phyloP scores from a whole-genome alignment of 1,284 basidiomycete genomes.

The Cystobasidiaceae sp. region DNA sequence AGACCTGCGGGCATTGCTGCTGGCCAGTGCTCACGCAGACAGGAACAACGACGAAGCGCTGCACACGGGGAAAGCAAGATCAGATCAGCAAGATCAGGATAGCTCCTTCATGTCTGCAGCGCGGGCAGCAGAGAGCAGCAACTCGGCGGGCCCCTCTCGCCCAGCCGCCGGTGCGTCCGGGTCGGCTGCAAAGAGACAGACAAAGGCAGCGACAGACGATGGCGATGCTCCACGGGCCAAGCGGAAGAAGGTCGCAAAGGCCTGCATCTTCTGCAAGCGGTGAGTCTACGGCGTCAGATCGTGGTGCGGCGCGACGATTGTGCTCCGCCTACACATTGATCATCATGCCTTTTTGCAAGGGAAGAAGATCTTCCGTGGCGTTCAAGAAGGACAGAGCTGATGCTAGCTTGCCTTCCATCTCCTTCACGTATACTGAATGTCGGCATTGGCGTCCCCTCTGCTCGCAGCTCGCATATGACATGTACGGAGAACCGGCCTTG shows the following conservation, averaged over 20 bases:
- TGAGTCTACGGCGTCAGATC: neutral
- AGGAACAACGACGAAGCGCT: too few species aligned
- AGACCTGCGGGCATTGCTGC: too few species aligned
- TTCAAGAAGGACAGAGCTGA: neutral
- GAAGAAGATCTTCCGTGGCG: neutral
- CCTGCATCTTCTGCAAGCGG: constrained; percentile 32
- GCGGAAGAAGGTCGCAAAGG: constrained; percentile 26
- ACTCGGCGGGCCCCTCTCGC: neutral
- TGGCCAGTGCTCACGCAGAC: too few species aligned
- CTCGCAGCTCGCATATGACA: constrained; percentile 29
- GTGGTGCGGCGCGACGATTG: neutral
- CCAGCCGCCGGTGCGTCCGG: neutral
- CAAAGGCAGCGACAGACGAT: neutral
- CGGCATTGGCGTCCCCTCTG: neutral
- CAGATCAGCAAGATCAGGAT: too few species aligned
- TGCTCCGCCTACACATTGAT: neutral
- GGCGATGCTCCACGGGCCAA: neutral
- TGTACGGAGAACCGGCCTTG: constrained; percentile 35
- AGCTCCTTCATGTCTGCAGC: too few species aligned
- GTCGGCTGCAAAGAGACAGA: neutral
- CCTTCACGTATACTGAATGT: neutral
- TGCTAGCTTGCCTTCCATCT: neutral
- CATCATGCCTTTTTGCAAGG: neutral
- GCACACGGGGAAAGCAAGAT: too few species aligned
- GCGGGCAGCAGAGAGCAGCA: neutral